Evolutionary conservation across 208 protist genomes (phyloP), one percentile per base, ranked within the genome.

Genomic region (Leishmania aethiopica): DNA sequence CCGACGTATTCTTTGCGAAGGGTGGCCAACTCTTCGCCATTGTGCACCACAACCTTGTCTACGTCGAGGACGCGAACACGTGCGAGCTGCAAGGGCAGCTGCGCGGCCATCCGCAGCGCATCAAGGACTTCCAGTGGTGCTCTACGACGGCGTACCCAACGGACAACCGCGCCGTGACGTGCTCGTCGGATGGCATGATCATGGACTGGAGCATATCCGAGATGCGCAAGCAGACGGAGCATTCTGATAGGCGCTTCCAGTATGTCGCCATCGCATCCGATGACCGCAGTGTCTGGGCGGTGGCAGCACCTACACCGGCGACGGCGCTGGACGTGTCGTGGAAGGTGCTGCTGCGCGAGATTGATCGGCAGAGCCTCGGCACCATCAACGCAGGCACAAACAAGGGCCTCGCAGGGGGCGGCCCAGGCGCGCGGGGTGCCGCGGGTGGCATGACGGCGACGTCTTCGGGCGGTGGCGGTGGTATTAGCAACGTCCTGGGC

Each of bases 1-100:
- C 86, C 15, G 95, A 97, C 84, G 96, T 97, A 17, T 88, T 91
- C 73, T 99, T 99, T 86, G 94, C 95, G 19, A 88, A 96, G 57
- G 98, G 98, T 45, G 98, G 98, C 17, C 97, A 99, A 60, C 94
- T 96, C 82, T 98, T 99, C 86, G 97, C 98, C 15, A 84, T 98
- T 62, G 95, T 96, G 59, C 96, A 99, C 83, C 93, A 94, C 57
- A 98, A 98, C 86, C 84, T 98, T 49, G 93, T 99, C 74, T 93
- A 99, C 60, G 86, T 99, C 25, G 99, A 97, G 81, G 92, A 95
- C 67, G 97, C 96, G 22, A 94, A 96, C 78, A 99, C 98, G 35
- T 98, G 95, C 76, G 96, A 99, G 92, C 78, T 91, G 67, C 80
- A 97, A 47, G 96, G 93, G 28, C 97, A 97, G 82, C 89, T 99